Base-by-base conservation (phyloP, 441 rosid species). In the Macaranga tanarius region DNA sequence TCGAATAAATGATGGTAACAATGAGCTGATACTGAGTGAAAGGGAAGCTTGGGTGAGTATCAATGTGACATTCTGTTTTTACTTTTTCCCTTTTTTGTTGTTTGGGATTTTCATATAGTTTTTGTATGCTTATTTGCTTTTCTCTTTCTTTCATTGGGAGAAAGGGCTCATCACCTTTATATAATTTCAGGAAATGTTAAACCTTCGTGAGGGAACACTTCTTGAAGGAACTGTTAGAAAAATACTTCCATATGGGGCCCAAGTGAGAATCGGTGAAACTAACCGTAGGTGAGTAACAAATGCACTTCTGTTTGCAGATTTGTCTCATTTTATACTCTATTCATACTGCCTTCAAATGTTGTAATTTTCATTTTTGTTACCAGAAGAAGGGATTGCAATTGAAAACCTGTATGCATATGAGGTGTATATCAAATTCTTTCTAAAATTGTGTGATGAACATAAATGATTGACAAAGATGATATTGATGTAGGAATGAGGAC, bases 211-310 rank as follows among this genome's bases (percentile, higher is more conserved):
- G 80, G 99, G 97, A 74, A 83, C 97, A 63, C 92, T 95, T 74
- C 83, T 92, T 74, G 94, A 89, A 60, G 99, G 99, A 71, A 87
- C 86, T 59, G 94, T 95, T 28, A 85, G 75, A 79, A 92, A 86
- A 82, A 82, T 89, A 62, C 84, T 86, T 66, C 90, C 99, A 1
- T 90, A 89, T 76, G 99, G 99, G 80, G 97, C 97, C 59, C 97
- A 92, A 80, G 87, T 95, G 74, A 85, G 83, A 80, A 88, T 92
- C 13, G 92, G 92, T 8, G 88, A 84, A 69, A 87, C 92, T 73
- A 88, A 88, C 74, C 84, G 97, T 86, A 92, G 97, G 97, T 89
- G 66, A 70, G 88, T 67, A 17, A 17, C 26, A 5, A 65, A n/a
- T 63, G 28, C 51, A 28, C n/a, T 64, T 62, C 57, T 13, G 59